Evolutionary conservation across 1,284 basidiomycete genomes (phyloP).

Genomic region (Naganishia sp.): DNA sequence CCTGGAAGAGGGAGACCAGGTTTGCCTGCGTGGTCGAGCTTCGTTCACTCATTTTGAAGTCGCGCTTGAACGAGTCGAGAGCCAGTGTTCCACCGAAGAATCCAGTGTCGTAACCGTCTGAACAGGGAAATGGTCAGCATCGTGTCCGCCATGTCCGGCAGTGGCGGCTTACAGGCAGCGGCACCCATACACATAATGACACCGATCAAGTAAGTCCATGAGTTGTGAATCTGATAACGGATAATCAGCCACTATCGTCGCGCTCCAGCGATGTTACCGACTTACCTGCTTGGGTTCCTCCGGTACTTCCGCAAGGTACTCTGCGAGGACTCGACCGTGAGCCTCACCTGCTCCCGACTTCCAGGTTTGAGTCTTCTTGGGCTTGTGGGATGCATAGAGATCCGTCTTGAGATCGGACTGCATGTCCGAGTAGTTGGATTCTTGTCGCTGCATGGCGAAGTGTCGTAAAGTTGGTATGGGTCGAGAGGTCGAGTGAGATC

Average conservation of each 20-base stretch:
- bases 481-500: background rate
- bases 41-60: constrained; percentile 64
- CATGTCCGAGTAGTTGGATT: constrained; percentile 33
- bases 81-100: constrained; percentile 68
- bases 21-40: constrained; percentile 46
- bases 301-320: constrained; percentile 26
- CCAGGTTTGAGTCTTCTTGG: constrained; percentile 20
- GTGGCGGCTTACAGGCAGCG: constrained; percentile 25
- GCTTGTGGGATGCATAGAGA: constrained; percentile 7
- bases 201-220: constrained; percentile 32
- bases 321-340: constrained; percentile 27
- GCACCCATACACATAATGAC: constrained; percentile 34
- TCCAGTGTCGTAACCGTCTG: constrained; percentile 49
- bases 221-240: constrained; percentile 25
- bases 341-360: constrained; percentile 24
- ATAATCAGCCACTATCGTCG: background rate
- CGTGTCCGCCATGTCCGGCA: background rate
- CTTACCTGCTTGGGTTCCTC: constrained; percentile 15
- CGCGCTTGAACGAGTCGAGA: constrained; percentile 62
- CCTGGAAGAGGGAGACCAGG: constrained; percentile 74
- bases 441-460: constrained; percentile 30
- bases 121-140: background rate
- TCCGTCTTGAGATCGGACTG: constrained; percentile 30
- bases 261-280: background rate
- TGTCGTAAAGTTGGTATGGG: background rate